Evolutionary conservation across 495 filamentous ascomycete species (phyloP).

Genomic region (Neurospora tetrasperma): DNA sequence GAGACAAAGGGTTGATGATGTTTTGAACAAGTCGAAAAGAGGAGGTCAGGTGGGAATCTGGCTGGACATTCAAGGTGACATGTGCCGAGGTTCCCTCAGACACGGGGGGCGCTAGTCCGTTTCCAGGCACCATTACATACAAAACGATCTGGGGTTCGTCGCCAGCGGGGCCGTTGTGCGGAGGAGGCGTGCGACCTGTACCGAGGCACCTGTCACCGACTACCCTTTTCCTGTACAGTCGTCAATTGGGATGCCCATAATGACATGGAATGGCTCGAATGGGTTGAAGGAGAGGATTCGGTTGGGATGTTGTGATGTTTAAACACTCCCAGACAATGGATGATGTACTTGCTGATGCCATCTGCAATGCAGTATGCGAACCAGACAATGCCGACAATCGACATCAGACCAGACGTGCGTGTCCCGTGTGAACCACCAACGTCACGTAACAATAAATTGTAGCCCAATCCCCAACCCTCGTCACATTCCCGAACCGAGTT

Average conservation of each 20-base stretch:
- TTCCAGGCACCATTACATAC: neutral
- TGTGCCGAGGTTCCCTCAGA: conserved; percentile 9
- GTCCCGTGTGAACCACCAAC: neutral
- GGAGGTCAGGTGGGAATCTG: neutral
- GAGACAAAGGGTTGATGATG: neutral
- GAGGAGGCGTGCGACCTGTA: neutral
- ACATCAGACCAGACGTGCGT: neutral
- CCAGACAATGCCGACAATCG: neutral
- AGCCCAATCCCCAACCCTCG: neutral
- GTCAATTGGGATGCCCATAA: neutral
- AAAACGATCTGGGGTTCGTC: neutral
- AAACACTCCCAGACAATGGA: neutral
- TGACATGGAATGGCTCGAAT: neutral
- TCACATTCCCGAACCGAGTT: neutral
- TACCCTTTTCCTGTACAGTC: neutral
- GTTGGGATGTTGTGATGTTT: neutral
- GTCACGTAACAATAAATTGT: neutral
- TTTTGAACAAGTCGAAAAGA: neutral
- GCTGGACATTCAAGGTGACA: neutral
- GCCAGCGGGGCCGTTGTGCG: neutral
- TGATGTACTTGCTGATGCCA: neutral
- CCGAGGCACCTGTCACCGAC: conserved; percentile 5
- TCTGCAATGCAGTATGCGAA: neutral
- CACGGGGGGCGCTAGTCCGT: conserved; percentile 1
- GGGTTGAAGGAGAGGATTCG: neutral